Conservation (phyloP, 2,329 filamentous ascomycete genomes). For the Arthrobotrys conoides region DNA sequence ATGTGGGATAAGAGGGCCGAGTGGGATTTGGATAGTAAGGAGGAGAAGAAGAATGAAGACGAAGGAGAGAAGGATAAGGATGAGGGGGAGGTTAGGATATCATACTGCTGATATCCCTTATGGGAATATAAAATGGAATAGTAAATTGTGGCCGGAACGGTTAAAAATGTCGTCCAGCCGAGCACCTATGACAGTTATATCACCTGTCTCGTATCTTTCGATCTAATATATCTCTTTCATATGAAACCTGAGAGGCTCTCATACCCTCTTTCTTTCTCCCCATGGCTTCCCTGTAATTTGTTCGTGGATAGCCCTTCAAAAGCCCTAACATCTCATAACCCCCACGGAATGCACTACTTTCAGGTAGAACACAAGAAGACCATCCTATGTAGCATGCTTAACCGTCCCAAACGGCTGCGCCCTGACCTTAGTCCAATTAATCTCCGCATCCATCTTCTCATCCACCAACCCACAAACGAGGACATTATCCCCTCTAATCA, state of each 20-base stretch:
- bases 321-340: no score
- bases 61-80: not conserved
- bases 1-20: conserved; percentile 3
- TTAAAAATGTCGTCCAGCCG: conserved; percentile 61
- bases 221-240: conserved; percentile 3
- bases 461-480: conserved; percentile 91
- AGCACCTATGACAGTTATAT: not conserved
- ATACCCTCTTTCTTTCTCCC: not conserved
- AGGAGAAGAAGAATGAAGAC: not conserved
- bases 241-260: not conserved
- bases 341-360: not conserved
- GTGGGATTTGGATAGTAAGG: not conserved
- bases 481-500: conserved; percentile 95
- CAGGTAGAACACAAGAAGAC: no score
- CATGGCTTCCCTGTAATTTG: not conserved
- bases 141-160: conserved; percentile 39
- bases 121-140: not conserved
- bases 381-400: conserved; percentile 74
- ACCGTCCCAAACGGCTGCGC: conserved; percentile 86
- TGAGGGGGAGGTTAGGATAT: not conserved
- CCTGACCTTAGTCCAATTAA: conserved; percentile 92
- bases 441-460: conserved; percentile 87
- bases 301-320: not conserved
- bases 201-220: not conserved
- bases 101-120: not conserved